A percentile compares a stretch with the other conserved stretches of the same genome.
Conservation (phyloP, 2,329 filamentous ascomycete genomes). For the Fusarium mexicanum region DNA sequence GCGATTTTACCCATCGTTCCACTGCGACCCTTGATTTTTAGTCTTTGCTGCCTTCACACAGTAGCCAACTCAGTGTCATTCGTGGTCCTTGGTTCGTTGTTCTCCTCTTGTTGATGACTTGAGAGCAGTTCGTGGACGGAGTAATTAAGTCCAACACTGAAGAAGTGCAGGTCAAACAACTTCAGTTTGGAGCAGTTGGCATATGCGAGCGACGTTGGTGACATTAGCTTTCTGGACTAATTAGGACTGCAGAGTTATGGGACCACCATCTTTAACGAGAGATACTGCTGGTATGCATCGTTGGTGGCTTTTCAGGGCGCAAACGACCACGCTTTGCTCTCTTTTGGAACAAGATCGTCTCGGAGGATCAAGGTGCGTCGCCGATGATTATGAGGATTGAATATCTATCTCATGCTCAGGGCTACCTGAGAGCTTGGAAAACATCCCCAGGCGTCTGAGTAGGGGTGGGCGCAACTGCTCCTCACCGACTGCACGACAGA, state of each 20-base stretch:
- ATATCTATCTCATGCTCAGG: not conserved
- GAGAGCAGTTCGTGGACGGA: not conserved
- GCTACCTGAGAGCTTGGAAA: slow-evolving; percentile 1
- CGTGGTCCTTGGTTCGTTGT: not conserved
- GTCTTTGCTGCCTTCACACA: not conserved
- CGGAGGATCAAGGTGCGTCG: not conserved
- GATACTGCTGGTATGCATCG: not conserved
- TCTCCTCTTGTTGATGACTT: not conserved
- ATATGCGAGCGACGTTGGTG: slow-evolving; percentile 15
- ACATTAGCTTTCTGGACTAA: not conserved
- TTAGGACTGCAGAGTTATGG: not conserved
- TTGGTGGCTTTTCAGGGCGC: slow-evolving; percentile 16
- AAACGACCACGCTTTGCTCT: slow-evolving; percentile 2
- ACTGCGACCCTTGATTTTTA: not conserved
- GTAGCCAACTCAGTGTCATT: not conserved
- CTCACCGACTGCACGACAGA: not conserved
- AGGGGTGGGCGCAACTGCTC: not conserved
- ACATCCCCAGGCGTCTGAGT: not conserved
- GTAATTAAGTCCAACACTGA: slow-evolving; percentile 7
- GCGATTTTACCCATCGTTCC: not conserved
- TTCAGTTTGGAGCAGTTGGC: not conserved
- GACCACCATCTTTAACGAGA: slow-evolving; percentile 1
- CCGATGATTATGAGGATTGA: not conserved
- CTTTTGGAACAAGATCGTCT: slow-evolving; percentile 2
- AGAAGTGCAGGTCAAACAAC: slow-evolving; percentile 2